Evolutionary conservation across 2,329 filamentous ascomycete species (phyloP).

Genomic region (Colletotrichum eleusines): DNA sequence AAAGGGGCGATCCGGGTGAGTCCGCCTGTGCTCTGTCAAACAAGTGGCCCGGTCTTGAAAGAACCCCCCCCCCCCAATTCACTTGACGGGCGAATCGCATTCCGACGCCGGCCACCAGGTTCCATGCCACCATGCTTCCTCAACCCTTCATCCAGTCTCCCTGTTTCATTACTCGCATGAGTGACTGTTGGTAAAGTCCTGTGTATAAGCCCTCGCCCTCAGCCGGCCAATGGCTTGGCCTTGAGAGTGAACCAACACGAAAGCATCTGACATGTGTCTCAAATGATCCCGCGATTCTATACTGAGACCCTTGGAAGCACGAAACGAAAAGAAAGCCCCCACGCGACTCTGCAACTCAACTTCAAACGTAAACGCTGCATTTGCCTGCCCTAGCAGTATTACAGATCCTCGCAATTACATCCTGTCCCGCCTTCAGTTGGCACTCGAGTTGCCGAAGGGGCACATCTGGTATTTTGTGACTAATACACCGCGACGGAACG

Average conservation of each 20-base stretch:
- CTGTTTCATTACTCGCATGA: slow-evolving; percentile 30
- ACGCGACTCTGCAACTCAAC: slow-evolving; percentile 22
- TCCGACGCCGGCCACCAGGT: neutral
- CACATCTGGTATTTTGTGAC: neutral
- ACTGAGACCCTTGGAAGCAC: neutral
- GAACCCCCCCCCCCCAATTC: too few relatives aligned
- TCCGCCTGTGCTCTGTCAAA: slow-evolving; percentile 8
- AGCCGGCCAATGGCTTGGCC: neutral
- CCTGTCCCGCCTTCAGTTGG: slow-evolving; percentile 3
- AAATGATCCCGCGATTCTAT: slow-evolving; percentile 27
- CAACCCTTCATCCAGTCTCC: slow-evolving; percentile 1
- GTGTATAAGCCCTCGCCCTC: neutral
- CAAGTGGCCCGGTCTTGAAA: slow-evolving; percentile 7
- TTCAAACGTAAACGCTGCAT: slow-evolving; percentile 18
- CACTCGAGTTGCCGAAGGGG: slow-evolving; percentile 15
- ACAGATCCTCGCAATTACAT: slow-evolving; percentile 12
- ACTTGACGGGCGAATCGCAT: slow-evolving; percentile 32
- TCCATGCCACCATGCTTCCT: neutral
- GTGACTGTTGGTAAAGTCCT: neutral
- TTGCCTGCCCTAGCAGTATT: slow-evolving; percentile 19
- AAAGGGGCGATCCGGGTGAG: slow-evolving; percentile 3
- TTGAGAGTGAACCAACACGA: slow-evolving; percentile 5
- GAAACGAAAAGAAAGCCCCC: neutral
- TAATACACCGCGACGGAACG: too few relatives aligned
- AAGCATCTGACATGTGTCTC: slow-evolving; percentile 23